A percentile compares a stretch with the other conserved stretches of the same genome.
Evolutionary conservation across 768 basidiomycete genomes (phyloP).

Genomic region (Clitopilus passeckerianus): DNA sequence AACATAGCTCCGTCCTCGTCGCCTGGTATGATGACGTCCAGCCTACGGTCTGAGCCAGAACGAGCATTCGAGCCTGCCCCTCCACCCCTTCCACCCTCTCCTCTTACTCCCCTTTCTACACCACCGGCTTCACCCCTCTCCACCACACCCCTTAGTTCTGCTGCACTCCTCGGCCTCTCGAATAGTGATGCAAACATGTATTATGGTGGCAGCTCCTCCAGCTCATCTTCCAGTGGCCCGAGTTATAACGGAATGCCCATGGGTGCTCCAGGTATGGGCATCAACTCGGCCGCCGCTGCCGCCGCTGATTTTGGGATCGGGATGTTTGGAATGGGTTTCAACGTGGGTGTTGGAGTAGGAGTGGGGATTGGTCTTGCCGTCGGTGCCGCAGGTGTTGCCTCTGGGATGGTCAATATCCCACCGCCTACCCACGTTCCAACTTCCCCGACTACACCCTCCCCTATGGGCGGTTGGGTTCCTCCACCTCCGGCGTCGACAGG

Average conservation of each 20-base stretch:
- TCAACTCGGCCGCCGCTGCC: neutral
- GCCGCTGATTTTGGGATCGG: conserved; percentile 1
- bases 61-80: neutral
- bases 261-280: neutral
- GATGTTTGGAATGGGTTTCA: conserved; percentile 7
- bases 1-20: neutral
- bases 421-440: neutral
- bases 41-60: neutral
- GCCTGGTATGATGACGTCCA: neutral
- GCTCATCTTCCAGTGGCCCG: neutral
- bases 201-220: neutral
- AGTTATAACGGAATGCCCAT: neutral
- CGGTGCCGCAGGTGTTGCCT: conserved; percentile 4
- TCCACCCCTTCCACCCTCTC: neutral
- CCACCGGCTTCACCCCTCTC: neutral
- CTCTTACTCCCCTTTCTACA: neutral
- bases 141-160: neutral
- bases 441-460: neutral
- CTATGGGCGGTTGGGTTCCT: neutral
- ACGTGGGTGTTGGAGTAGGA: neutral
- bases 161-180: neutral
- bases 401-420: neutral
- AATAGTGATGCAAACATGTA: neutral
- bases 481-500: neutral
- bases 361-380: conserved; percentile 5